Evolutionary conservation across 805 yeast species (phyloP), one percentile per base, ranked within the genome.

Genomic region (Priceomyces castillae): DNA sequence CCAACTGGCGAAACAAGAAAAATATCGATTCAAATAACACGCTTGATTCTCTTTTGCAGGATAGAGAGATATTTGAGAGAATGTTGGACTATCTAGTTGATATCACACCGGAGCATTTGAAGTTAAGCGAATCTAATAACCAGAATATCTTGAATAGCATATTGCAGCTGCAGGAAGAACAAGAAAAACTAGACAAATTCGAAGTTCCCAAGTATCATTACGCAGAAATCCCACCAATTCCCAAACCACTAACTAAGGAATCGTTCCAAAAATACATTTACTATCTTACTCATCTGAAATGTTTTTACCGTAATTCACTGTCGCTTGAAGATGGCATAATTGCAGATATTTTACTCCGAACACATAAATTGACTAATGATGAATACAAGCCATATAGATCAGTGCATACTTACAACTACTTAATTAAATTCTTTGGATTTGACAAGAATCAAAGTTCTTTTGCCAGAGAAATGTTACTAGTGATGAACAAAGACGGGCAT

Each of bases 401-500:
- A 2, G 65, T 57, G 4, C 59, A 64, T 9, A 67, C 75, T 1
- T 71, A 59, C 50, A 71, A 71, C 51, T 60, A 60, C 41, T 54
- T 71, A 18, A 70, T 71, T 42, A 56, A 67, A 40, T 71, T 52
- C 48, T 71, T 69, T 54, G 76, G 76, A 7, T 59, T 41, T 45
- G 62, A 56, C 38, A 70, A 70, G 48, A 60, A 66, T 50, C 75
- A 71, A 49, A 64, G 64, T 45, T 50, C 65, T 12, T 70, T 71
- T 52, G 70, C 74, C 3, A 48, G 73, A 19, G 69, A 65, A 38
- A 46, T 71, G 14, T 50, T 71, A 9, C 50, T 71, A 30, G 72
- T 68, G 22, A 69, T 71, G 74, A 52, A 63, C 30, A 60, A 65
- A 43, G 75, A 71, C 43, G 72, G 72, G 3, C 69, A 65, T 39